A percentile compares a stretch with the other conserved stretches of the same genome.
These are phyloP conservation scores for Xylaria sp. DNA, from an alignment of 2,329 filamentous ascomycete species.

Conservation along the genomic window DNA sequence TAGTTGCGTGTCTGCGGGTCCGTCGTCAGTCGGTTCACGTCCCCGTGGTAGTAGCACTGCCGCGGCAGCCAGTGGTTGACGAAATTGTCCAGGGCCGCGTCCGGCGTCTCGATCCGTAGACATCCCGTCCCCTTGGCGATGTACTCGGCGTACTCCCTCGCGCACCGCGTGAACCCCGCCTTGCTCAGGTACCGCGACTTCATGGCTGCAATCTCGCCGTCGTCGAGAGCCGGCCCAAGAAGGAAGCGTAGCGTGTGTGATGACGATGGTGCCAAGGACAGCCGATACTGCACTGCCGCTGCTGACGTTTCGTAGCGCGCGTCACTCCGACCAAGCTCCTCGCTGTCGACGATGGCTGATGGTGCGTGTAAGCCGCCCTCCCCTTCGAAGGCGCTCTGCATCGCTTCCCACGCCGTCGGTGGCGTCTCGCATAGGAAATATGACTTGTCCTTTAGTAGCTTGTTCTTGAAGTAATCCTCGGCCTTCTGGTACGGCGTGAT, in stretches of 20 bases:
- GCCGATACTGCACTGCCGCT: slow-evolving; percentile 63
- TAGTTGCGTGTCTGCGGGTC: slow-evolving; percentile 70
- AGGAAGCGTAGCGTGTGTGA: slow-evolving; percentile 62
- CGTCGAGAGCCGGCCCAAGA: slow-evolving; percentile 64
- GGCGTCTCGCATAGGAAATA: slow-evolving; percentile 65
- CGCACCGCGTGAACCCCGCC: slow-evolving; percentile 58
- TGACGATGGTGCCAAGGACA: slow-evolving; percentile 53
- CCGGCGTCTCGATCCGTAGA: slow-evolving; percentile 63
- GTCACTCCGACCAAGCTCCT: slow-evolving; percentile 57
- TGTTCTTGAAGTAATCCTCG: slow-evolving; percentile 67
- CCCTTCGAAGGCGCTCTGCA: slow-evolving; percentile 63
- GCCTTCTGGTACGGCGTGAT: slow-evolving; percentile 68
- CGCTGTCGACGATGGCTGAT: slow-evolving; percentile 52
- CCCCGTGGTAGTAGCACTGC: slow-evolving; percentile 68
- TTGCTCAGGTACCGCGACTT: slow-evolving; percentile 60
- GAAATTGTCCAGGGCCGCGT: slow-evolving; percentile 65
- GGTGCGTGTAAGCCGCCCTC: slow-evolving; percentile 66
- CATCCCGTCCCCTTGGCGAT: slow-evolving; percentile 62
- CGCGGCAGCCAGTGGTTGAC: slow-evolving; percentile 69
- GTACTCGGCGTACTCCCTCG: slow-evolving; percentile 61
- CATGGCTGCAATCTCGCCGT: slow-evolving; percentile 60
- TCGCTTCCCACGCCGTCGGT: slow-evolving; percentile 63
- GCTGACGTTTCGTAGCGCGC: slow-evolving; percentile 66
- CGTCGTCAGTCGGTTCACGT: slow-evolving; percentile 67
- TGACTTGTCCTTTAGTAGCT: slow-evolving; percentile 66